A percentile compares a stretch with the other conserved stretches of the same genome.
These are phyloP conservation scores for Carallia pectinifolia DNA, from an alignment of 345 rosid genomes.

Conservation along the genomic window DNA sequence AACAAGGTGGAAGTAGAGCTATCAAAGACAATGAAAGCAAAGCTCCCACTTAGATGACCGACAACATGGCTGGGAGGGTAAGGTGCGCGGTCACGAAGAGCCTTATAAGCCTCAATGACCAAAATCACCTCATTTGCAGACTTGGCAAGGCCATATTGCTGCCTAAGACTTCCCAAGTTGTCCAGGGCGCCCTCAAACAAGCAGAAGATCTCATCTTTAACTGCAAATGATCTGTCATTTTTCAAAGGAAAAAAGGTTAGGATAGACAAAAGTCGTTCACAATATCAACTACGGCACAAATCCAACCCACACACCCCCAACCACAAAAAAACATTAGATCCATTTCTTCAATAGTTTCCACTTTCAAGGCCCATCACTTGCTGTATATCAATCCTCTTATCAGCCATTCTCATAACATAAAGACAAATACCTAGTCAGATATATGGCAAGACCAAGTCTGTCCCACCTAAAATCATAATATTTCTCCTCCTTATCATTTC, in stretches of 20 bases:
- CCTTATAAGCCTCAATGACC: constrained; percentile 96
- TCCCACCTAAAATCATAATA: neutral
- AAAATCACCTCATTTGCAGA: constrained; percentile 78
- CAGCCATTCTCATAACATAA: too few species aligned
- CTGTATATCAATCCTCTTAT: too few species aligned
- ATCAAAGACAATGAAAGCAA: constrained; percentile 88
- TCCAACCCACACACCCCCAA: neutral
- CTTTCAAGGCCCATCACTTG: too few species aligned
- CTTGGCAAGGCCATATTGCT: constrained; percentile 88
- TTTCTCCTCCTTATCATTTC: neutral
- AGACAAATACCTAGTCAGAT: too few species aligned
- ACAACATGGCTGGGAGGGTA: constrained; percentile 91
- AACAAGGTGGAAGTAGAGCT: constrained; percentile 77
- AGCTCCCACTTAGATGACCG: constrained; percentile 77
- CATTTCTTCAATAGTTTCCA: too few species aligned
- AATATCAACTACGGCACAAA: neutral
- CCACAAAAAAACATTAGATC: too few species aligned
- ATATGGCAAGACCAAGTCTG: neutral
- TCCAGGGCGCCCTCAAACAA: constrained; percentile 94
- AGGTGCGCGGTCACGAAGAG: constrained; percentile 95
- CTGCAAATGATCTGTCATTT: constrained; percentile 72
- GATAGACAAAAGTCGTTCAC: neutral
- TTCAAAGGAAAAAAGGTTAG: neutral
- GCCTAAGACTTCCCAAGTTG: constrained; percentile 87
- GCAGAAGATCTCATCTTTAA: constrained; percentile 90